Conservation (phyloP, 164 flowering plant species). For the Magnolia officinalis region DNA sequence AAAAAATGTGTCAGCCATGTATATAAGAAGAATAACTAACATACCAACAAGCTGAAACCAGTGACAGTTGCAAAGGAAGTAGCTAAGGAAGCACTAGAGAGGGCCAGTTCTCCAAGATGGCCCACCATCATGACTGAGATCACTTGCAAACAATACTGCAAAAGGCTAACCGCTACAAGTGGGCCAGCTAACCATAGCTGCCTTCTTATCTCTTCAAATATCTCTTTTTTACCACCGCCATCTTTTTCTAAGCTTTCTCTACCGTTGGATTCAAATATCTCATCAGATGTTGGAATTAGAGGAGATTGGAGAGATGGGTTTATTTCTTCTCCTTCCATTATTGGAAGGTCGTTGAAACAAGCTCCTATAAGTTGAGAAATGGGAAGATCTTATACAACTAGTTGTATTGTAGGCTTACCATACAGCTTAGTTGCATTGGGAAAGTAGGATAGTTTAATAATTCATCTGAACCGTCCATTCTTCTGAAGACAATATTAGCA, state of each 20-base stretch:
- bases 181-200: constrained; percentile 44
- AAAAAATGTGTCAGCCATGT: neutral
- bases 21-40: constrained; percentile 1
- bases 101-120: constrained; percentile 46
- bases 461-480: too few species aligned
- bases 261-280: neutral
- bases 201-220: constrained; percentile 30
- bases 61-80: constrained; percentile 51
- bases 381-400: neutral
- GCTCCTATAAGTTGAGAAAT: neutral
- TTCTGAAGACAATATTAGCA: too few species aligned
- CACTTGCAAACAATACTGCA: constrained; percentile 40
- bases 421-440: too few species aligned
- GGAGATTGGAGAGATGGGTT: constrained; percentile 7
- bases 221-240: neutral
- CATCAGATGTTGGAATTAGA: constrained; percentile 2
- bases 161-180: constrained; percentile 31
- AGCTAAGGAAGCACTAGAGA: constrained; percentile 56
- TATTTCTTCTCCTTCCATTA: constrained; percentile 1
- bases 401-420: neutral
- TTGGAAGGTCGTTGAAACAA: neutral
- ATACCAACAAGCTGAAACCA: constrained; percentile 50
- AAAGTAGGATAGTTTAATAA: too few species aligned
- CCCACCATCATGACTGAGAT: constrained; percentile 53
- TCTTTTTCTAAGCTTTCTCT: constrained; percentile 1